Evolutionary conservation across 2,329 filamentous ascomycete species (phyloP).

Genomic region (Daldinia eschscholtzii): DNA sequence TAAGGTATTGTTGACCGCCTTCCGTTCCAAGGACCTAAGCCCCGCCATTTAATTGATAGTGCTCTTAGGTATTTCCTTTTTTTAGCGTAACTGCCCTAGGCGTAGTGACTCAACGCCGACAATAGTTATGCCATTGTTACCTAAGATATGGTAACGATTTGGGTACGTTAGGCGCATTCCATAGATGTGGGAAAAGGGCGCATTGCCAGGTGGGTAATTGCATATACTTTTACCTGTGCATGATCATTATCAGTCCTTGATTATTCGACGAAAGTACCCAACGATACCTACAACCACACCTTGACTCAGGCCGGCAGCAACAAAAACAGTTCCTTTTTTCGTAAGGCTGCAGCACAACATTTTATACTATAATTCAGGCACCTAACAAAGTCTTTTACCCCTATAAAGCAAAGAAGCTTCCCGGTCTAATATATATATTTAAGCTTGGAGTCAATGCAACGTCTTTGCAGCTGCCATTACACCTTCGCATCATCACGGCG

Average conservation of each 20-base stretch:
- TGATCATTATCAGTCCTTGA: not conserved
- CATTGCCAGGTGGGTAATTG: too few species aligned
- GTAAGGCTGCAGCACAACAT: not conserved
- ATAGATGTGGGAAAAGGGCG: too few species aligned
- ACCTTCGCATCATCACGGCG: not conserved
- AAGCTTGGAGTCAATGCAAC: conserved; percentile 4
- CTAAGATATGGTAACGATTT: conserved; percentile 5
- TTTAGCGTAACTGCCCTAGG: not conserved
- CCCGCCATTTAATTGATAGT: not conserved
- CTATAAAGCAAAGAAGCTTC: not conserved
- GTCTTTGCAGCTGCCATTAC: conserved; percentile 8
- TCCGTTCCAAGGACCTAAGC: conserved; percentile 10
- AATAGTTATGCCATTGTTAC: conserved; percentile 10
- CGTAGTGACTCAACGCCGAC: conserved; percentile 7
- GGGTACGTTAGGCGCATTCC: not conserved
- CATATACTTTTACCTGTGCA: not conserved
- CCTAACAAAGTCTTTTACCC: not conserved
- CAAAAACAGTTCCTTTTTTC: not conserved
- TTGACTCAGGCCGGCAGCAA: conserved; percentile 10
- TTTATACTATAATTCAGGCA: not conserved
- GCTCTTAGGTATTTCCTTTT: not conserved
- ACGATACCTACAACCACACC: not conserved
- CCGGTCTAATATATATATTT: not conserved
- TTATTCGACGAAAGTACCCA: not conserved
- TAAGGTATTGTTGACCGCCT: conserved; percentile 22